A percentile compares a stretch with the other conserved stretches of the same genome.
Evolutionary conservation across 129 eudicot genomes (phyloP).

Genomic region (Glebionis coronaria): DNA sequence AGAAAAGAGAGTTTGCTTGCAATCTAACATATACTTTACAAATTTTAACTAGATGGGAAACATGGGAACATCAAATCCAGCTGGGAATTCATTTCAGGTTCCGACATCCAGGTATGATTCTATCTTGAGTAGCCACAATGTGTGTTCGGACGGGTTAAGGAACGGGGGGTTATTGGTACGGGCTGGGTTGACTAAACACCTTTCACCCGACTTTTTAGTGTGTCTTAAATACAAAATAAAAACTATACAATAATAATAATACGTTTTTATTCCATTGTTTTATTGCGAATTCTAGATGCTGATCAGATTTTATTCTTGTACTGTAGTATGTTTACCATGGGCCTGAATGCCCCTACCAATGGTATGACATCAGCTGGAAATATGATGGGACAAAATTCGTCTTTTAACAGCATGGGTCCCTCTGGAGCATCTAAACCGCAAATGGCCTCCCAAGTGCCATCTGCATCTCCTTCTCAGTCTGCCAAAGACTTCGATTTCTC

Average conservation of each 20-base stretch:
- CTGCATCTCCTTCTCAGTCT: conserved; percentile 53
- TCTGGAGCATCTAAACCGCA: conserved; percentile 45
- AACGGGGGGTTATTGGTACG: no score
- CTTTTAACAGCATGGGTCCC: conserved; percentile 45
- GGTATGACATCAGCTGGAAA: conserved; percentile 45
- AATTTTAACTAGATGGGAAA: conserved; percentile 60
- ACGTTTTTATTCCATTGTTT: no score
- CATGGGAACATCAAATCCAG: conserved; percentile 45
- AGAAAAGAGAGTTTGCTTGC: no score
- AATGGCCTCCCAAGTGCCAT: conserved; percentile 44
- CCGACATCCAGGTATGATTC: conserved; percentile 63
- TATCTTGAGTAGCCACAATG: background rate
- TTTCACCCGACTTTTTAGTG: background rate
- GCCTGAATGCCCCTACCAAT: conserved; percentile 45
- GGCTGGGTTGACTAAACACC: background rate
- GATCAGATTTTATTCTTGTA: conserved; percentile 21
- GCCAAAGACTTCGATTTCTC: conserved; percentile 90
- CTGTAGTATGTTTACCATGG: conserved; percentile 54
- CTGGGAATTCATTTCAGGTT: conserved; percentile 51
- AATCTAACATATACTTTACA: conserved; percentile 13
- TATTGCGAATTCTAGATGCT: no score
- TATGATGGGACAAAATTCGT: conserved; percentile 38
- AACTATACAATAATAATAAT: no score
- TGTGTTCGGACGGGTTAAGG: no score
- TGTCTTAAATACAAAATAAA: no score